Percentiles rank a stretch among this genome's conserved stretches.
These are phyloP conservation scores for Breynia disticha DNA, from an alignment of 441 rosid species.

Conservation along the genomic window DNA sequence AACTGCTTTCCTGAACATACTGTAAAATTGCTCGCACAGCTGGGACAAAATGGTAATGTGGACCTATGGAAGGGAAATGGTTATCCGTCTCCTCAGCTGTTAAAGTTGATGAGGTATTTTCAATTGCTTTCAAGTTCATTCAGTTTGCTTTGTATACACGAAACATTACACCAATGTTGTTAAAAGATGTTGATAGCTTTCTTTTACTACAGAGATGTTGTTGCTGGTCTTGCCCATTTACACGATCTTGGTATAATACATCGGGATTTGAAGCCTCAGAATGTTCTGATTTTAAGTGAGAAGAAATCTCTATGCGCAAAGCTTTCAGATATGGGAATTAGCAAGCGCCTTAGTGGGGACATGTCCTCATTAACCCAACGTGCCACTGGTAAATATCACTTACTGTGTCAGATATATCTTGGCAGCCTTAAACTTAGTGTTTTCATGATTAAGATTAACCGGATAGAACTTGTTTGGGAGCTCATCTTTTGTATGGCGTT, in stretches of 20 bases:
- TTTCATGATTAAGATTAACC: not conserved
- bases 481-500: not conserved
- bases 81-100: constrained; percentile 53
- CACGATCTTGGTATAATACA: constrained; percentile 90
- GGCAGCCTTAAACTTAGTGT: not conserved
- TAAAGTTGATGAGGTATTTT: constrained; percentile 67
- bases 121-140: not conserved
- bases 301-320: constrained; percentile 62
- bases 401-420: not conserved
- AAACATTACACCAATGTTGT: not conserved
- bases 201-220: constrained; percentile 55
- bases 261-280: constrained; percentile 90
- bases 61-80: constrained; percentile 73
- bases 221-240: constrained; percentile 72
- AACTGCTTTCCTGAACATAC: constrained; percentile 21
- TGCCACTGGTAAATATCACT: constrained; percentile 52
- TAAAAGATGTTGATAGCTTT: not conserved
- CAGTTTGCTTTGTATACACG: not conserved
- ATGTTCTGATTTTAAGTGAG: constrained; percentile 68
- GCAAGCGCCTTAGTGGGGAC: constrained; percentile 67
- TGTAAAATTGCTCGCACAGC: constrained; percentile 24
- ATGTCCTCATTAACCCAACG: constrained; percentile 70
- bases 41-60: constrained; percentile 32
- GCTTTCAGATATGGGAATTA: constrained; percentile 94
- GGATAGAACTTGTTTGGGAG: not conserved